A percentile compares a stretch with the other conserved stretches of the same genome.
These are phyloP conservation scores for Rhodotorula sp. DNA, from an alignment of 1,284 basidiomycete species.

Conservation along the genomic window DNA sequence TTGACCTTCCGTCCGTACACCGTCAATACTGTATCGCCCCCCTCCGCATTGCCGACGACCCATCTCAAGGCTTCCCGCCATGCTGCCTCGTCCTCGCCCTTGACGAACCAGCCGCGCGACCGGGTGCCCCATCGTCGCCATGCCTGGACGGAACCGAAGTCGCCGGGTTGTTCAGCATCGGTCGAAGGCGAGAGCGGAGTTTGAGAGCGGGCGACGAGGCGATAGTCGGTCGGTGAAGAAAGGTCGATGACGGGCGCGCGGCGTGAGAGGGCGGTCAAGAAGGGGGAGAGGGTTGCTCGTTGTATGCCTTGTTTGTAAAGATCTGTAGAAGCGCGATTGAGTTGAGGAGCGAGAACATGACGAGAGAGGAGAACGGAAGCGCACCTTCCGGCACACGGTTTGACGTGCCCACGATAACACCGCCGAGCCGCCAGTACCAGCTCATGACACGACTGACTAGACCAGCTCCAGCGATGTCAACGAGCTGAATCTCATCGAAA, in stretches of 20 bases:
- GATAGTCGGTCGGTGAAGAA: slow-evolving; percentile 50
- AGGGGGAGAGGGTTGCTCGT: slow-evolving; percentile 58
- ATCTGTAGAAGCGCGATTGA: slow-evolving; percentile 45
- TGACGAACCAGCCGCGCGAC: slow-evolving; percentile 43
- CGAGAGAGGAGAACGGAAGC: background rate
- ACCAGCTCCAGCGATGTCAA: slow-evolving; percentile 58
- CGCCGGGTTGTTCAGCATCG: slow-evolving; percentile 12
- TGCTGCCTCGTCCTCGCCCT: slow-evolving; percentile 32
- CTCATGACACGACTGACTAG: slow-evolving; percentile 68
- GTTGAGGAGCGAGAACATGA: background rate
- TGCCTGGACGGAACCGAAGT: slow-evolving; percentile 29
- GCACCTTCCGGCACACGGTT: slow-evolving; percentile 47
- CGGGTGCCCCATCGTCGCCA: slow-evolving; percentile 37
- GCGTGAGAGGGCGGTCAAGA: slow-evolving; percentile 63
- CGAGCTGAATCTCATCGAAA: slow-evolving; percentile 69
- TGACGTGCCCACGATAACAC: slow-evolving; percentile 60
- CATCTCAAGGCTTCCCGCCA: slow-evolving; percentile 49
- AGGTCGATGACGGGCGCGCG: slow-evolving; percentile 64
- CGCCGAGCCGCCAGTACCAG: slow-evolving; percentile 73
- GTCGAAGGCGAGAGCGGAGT: slow-evolving; percentile 8
- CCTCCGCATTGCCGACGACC: slow-evolving; percentile 28
- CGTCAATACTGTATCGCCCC: slow-evolving; percentile 43
- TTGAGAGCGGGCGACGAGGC: slow-evolving; percentile 35
- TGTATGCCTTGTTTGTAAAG: slow-evolving; percentile 70
- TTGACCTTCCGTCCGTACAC: slow-evolving; percentile 58